Conservation (phyloP, 306 rosid species). For the Aeschynomene evenia region DNA sequence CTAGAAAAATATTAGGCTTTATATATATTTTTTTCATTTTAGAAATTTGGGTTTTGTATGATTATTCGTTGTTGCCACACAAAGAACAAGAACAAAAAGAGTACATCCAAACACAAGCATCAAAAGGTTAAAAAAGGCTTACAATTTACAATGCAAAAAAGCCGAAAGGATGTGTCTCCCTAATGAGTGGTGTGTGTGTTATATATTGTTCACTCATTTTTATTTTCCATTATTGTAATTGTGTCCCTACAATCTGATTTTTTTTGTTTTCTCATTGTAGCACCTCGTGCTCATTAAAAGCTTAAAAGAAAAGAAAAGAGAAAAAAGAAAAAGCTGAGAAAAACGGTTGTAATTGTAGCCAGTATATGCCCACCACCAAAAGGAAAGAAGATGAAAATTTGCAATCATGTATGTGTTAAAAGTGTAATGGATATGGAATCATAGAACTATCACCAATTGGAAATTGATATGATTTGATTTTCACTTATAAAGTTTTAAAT, state of each 20-base stretch:
- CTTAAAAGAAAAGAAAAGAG: no score
- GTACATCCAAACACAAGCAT: slow-evolving; percentile 7
- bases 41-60: slow-evolving; percentile 3
- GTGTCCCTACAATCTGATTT: slow-evolving; percentile 28
- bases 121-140: slow-evolving; percentile 21
- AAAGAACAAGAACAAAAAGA: background rate
- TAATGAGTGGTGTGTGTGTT: slow-evolving; percentile 22
- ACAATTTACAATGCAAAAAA: slow-evolving; percentile 28
- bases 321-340: slow-evolving; percentile 14
- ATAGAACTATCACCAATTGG: background rate
- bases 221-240: background rate
- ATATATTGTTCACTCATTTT: slow-evolving; percentile 23
- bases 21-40: no score
- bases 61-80: slow-evolving; percentile 17
- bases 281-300: slow-evolving; percentile 42
- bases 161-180: slow-evolving; percentile 28
- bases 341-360: slow-evolving; percentile 21
- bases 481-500: background rate
- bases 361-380: slow-evolving; percentile 16
- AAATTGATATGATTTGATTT: background rate
- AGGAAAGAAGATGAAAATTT: slow-evolving; percentile 22
- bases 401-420: slow-evolving; percentile 23
- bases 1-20: no score
- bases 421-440: background rate
- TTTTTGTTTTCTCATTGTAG: slow-evolving; percentile 23